Base-by-base conservation (phyloP, 2,329 filamentous ascomycete species). In the Colletotrichum liaoningense region DNA sequence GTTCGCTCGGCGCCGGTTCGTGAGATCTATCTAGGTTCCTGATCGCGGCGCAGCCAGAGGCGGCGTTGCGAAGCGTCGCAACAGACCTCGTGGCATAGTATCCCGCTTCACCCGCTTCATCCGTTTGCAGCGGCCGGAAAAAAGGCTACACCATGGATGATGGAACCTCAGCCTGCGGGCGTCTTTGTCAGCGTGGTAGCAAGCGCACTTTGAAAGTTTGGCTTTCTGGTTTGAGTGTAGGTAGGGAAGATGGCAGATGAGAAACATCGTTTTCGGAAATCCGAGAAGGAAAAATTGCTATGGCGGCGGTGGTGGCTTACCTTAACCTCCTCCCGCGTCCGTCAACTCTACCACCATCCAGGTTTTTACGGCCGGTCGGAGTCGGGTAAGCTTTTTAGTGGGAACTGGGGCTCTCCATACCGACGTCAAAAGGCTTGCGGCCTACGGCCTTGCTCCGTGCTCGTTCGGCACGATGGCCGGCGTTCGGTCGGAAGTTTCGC, bases 161-260 rank as follows among this genome's bases (percentile, higher is more conserved):
- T 49, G 42, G 42, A 22, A 26, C 38, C 38, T 8, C 16, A 35
- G 60, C 49, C 42, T 56, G 67, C 59, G 35, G 46, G 33, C 56
- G 60, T 56, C 60, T 70, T 66, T 73, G 67, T 70, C 67, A 73
- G 67, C 49, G 33, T 65, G 67, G 54, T 42, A 55, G 59, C 24
- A 12, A 28, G n/a, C 22, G 19, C 26, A 52, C 62, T 49, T 19
- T 35, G 14, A 63, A 63, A 60, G 33, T 64, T 62, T 70, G 55
- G 12, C 55, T 66, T 65, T 49, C 54, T 30, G 49, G 38, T 30
- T 46, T 56, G 54, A 42, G 66, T 65, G 63, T 60, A 60, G 66
- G 28, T 30, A 69, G 60, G 70, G 46, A 69, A 42, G 55, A 42
- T 46, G 2, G 12, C 42, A n/a, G 42, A 49, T n/a, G 16, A 19